Base-by-base conservation (phyloP, 257 asterid species). In the Capsicum baccatum region DNA sequence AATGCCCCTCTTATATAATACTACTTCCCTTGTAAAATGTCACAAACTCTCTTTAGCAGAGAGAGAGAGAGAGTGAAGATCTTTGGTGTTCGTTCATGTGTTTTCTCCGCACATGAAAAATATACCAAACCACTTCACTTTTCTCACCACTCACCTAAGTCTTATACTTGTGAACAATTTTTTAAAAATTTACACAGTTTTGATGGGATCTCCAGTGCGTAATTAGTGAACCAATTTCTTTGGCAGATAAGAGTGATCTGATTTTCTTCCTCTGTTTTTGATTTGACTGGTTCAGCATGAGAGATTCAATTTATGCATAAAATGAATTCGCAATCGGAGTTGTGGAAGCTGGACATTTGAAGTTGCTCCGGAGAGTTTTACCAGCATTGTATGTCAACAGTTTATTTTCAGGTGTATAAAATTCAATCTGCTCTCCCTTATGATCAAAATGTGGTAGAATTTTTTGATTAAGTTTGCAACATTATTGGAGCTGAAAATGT, bases 81-180 rank as follows among this genome's bases (percentile, higher is more conserved):
- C 62, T 76, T 73, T 13, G 81, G 44, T 52, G 47, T 76, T 76
- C 63, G 47, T 76, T 76, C 63, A 13, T 76, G 81, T 52, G 63
- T 39, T 52, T 26, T 13, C 63, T 52, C 63, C 42, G 81, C 81
- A 74, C 60, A 50, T 50, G 62, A 50, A 47, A 47, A 76, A 21
- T 76, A 12, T 76, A 76, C 63, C 81, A 76, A 76, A 76, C 14
- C 1, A 11, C 26, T 50, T 52, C 81, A 52, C 60, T 56, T 74
- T 74, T 50, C 62, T 74, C 81, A 21, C 2, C 17, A 47, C 50
- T 12, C 48, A 69, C 3, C 8, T 16, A 69, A 21, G 35, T 60
- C 26, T 26, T 21, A 63, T 21, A 64, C 6, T 39, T 39, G 3
- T 68, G 4, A 50, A 74, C 47, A 74, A 33, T 37, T 33, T 44